These are phyloP conservation scores for Xylariaceae sp. DNA, from an alignment of 2,329 filamentous ascomycete genomes.

Conservation along the genomic window DNA sequence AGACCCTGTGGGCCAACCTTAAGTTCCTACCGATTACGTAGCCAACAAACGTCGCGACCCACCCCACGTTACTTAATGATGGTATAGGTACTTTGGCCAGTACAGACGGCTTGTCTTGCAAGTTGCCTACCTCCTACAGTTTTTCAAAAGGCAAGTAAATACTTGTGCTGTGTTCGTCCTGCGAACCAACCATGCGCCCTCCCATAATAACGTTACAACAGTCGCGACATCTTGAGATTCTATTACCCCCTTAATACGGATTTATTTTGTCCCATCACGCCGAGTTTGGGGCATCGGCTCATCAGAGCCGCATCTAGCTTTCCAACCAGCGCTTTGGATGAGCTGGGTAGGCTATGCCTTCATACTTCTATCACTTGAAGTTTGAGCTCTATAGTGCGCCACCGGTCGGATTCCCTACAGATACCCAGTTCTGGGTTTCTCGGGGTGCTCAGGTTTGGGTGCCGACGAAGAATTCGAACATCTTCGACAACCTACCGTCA, in stretches of 20 bases:
- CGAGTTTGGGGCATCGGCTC: constrained; percentile 9
- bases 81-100: too few species aligned
- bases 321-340: constrained; percentile 2
- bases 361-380: constrained; percentile 61
- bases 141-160: not conserved
- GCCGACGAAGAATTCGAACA: constrained; percentile 42
- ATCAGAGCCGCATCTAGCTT: not conserved
- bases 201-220: constrained; percentile 1
- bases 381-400: constrained; percentile 56
- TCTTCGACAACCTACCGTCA: constrained; percentile 52
- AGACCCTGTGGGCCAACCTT: too few species aligned
- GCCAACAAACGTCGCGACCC: too few species aligned
- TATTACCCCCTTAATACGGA: constrained; percentile 20
- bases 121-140: too few species aligned
- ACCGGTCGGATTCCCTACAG: constrained; percentile 29
- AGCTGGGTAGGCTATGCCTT: constrained; percentile 44
- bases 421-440: constrained; percentile 11
- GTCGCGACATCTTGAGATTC: constrained; percentile 17
- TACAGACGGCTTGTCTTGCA: too few species aligned
- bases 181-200: constrained; percentile 16
- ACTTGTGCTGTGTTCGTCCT: not conserved
- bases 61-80: too few species aligned
- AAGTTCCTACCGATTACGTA: too few species aligned
- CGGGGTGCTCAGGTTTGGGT: constrained; percentile 41
- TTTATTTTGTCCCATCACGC: not conserved